Conservation (phyloP, 805 yeast species). For the Candida ponderosae region DNA sequence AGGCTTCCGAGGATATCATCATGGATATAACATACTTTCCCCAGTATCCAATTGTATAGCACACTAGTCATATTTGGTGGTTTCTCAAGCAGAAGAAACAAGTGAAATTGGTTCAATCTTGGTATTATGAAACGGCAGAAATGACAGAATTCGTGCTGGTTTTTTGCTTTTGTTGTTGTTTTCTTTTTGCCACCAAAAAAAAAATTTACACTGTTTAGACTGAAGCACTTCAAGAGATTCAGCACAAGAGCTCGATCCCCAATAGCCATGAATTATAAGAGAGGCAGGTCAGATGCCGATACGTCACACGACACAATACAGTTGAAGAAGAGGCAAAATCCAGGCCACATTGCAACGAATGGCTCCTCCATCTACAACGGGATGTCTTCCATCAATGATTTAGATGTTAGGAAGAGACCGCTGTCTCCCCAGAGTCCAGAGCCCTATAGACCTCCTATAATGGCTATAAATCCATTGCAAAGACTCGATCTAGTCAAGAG, state of each 20-base stretch:
- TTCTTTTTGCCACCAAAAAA: no score
- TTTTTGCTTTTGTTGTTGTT: no score
- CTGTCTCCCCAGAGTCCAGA: conserved; percentile 23
- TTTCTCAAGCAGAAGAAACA: no score
- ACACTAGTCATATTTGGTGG: background rate
- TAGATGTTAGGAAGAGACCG: no score
- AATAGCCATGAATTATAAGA: background rate
- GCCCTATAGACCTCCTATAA: conserved; percentile 28
- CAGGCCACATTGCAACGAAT: no score
- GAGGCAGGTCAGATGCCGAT: background rate
- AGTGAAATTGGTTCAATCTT: no score
- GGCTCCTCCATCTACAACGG: background rate
- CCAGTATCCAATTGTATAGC: conserved; percentile 12
- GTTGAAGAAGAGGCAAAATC: background rate
- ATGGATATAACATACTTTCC: conserved; percentile 9
- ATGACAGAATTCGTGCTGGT: no score
- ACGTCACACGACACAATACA: background rate
- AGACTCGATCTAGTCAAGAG: conserved; percentile 17
- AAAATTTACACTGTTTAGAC: no score
- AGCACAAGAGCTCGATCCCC: no score
- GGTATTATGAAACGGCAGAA: no score
- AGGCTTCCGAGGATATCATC: background rate
- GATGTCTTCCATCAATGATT: background rate
- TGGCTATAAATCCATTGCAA: conserved; percentile 17
- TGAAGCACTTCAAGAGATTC: no score